phyloP scores from a whole-genome alignment of 495 filamentous ascomycete genomes.

The Elaphomyces granulatus region DNA sequence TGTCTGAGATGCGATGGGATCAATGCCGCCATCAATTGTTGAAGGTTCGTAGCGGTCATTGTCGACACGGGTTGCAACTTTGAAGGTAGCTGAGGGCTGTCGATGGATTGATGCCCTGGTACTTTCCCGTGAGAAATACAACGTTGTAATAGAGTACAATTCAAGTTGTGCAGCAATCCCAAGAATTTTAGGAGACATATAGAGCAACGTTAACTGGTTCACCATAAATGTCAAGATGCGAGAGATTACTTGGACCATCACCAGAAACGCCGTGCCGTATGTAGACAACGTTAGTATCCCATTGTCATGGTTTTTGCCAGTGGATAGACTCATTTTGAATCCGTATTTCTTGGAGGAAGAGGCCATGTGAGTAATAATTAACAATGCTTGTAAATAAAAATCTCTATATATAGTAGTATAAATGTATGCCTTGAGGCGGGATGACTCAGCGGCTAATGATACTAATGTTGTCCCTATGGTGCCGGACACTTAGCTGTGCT shows the following conservation, averaged over 20 bases:
- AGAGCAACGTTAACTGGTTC: conserved; percentile 80
- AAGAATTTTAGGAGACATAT: conserved; percentile 66
- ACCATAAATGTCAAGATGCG: conserved; percentile 76
- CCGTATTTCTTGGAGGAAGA: too few relatives aligned
- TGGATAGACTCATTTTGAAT: not conserved
- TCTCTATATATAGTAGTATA: too few relatives aligned
- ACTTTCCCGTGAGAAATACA: conserved; percentile 86
- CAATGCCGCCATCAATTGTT: conserved; percentile 8
- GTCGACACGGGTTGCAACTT: conserved; percentile 5
- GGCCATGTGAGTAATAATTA: too few relatives aligned
- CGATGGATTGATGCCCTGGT: conserved; percentile 75
- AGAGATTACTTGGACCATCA: conserved; percentile 71
- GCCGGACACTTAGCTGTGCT: too few relatives aligned
- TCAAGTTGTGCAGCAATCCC: conserved; percentile 83
- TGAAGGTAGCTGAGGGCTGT: conserved; percentile 33
- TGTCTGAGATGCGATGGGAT: conserved; percentile 38
- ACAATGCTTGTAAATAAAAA: too few relatives aligned
- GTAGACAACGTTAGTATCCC: conserved; percentile 32
- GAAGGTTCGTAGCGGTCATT: conserved; percentile 8
- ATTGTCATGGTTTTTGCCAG: not conserved
- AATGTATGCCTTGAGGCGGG: too few relatives aligned
- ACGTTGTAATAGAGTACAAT: conserved; percentile 69
- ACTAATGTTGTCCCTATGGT: too few relatives aligned
- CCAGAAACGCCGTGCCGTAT: conserved; percentile 66
- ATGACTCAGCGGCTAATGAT: too few relatives aligned